These are phyloP conservation scores for Colletotrichum lentis DNA, from an alignment of 2,329 filamentous ascomycete species.

Conservation along the genomic window DNA sequence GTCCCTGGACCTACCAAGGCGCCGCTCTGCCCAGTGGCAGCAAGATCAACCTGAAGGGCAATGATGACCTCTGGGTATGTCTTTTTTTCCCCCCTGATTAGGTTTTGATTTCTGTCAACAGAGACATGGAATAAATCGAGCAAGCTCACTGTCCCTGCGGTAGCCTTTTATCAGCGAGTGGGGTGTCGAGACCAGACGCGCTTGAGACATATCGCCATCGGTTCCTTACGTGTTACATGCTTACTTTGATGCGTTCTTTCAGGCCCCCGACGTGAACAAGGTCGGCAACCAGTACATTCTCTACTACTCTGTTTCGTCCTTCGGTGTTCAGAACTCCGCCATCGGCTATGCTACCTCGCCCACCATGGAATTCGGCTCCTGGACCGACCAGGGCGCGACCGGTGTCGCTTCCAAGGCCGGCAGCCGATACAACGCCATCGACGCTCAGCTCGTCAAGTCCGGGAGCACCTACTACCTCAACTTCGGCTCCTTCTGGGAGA, in stretches of 20 bases:
- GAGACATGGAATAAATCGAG: no score
- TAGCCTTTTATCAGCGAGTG: no score
- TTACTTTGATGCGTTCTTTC: not conserved
- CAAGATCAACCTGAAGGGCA: slow-evolving; percentile 51
- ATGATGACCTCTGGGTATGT: slow-evolving; percentile 54
- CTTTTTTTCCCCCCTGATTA: no score
- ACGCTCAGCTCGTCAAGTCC: slow-evolving; percentile 59
- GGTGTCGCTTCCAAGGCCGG: slow-evolving; percentile 56
- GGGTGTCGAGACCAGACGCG: not conserved
- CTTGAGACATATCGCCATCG: not conserved
- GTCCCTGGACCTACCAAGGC: slow-evolving; percentile 55
- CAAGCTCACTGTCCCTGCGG: no score
- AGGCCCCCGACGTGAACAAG: slow-evolving; percentile 70
- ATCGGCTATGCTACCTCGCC: slow-evolving; percentile 63
- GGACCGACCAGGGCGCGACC: slow-evolving; percentile 66
- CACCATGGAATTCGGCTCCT: slow-evolving; percentile 61
- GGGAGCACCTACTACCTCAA: slow-evolving; percentile 57
- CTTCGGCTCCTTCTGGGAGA: slow-evolving; percentile 75
- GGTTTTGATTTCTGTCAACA: not conserved
- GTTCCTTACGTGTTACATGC: not conserved
- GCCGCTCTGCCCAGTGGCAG: slow-evolving; percentile 51
- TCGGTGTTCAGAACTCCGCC: slow-evolving; percentile 67
- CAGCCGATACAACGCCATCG: slow-evolving; percentile 68
- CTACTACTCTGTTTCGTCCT: slow-evolving; percentile 72
- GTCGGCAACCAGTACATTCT: slow-evolving; percentile 69